Evolutionary conservation across 1,284 basidiomycete genomes (phyloP).

Genomic region (Ganoderma boninense): DNA sequence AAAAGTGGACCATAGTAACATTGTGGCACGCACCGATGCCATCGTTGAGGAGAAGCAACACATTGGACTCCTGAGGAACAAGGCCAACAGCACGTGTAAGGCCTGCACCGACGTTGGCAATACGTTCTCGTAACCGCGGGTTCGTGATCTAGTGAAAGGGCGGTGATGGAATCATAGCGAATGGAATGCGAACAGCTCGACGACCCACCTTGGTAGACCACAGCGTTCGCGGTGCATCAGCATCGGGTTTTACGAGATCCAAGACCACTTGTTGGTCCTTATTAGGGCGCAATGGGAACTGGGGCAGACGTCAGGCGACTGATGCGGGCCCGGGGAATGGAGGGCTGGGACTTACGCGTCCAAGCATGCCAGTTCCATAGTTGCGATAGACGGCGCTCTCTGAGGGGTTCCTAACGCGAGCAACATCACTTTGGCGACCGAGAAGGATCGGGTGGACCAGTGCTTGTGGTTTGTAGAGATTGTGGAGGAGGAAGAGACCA

Average conservation of each 20-base stretch:
- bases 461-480: constrained; percentile 79
- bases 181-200: not conserved
- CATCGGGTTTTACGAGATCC: constrained; percentile 71
- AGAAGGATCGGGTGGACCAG: constrained; percentile 85
- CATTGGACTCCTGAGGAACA: constrained; percentile 68
- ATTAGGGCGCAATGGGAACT: constrained; percentile 77
- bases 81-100: constrained; percentile 67
- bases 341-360: constrained; percentile 59
- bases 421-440: constrained; percentile 83
- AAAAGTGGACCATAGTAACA: not conserved
- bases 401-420: constrained; percentile 74
- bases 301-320: constrained; percentile 16
- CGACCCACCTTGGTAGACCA: constrained; percentile 75
- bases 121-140: constrained; percentile 66
- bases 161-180: not conserved
- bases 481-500: constrained; percentile 77
- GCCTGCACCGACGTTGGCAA: constrained; percentile 73
- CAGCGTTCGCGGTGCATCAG: constrained; percentile 72
- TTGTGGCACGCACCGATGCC: constrained; percentile 60
- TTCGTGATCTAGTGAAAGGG: constrained; percentile 67
- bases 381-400: constrained; percentile 86
- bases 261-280: constrained; percentile 74
- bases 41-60: constrained; percentile 78
- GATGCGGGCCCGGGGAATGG: not conserved
- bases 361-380: constrained; percentile 82